Conservation (phyloP, 208 protist species). For the Crithidia brevicula region DNA sequence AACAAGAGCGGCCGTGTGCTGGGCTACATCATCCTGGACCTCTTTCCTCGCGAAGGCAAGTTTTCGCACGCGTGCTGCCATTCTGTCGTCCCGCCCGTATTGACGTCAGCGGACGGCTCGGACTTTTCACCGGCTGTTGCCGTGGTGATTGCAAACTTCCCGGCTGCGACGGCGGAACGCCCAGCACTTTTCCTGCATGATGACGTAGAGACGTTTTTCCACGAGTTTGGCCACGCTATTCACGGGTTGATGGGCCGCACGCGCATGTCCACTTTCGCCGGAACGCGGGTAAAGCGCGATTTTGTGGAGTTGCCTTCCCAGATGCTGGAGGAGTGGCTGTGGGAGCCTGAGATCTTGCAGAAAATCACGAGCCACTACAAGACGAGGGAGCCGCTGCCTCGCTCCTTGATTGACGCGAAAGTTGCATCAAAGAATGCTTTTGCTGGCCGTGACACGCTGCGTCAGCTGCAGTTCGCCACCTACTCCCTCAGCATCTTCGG, state of each 20-base stretch:
- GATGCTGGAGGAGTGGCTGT: constrained; percentile 92
- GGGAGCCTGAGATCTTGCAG: constrained; percentile 81
- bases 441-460: constrained; percentile 64
- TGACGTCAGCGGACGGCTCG: constrained; percentile 43
- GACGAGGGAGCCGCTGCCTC: constrained; percentile 71
- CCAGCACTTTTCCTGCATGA: constrained; percentile 79
- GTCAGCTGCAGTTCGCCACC: constrained; percentile 80
- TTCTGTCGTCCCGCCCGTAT: constrained; percentile 75
- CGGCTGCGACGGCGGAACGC: constrained; percentile 61
- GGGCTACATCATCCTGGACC: constrained; percentile 83
- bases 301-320: constrained; percentile 93
- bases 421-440: constrained; percentile 83
- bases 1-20: constrained; percentile 58
- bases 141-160: constrained; percentile 87
- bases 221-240: constrained; percentile 92
- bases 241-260: constrained; percentile 80
- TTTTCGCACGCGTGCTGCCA: constrained; percentile 85
- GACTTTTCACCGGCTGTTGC: constrained; percentile 75
- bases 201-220: constrained; percentile 91
- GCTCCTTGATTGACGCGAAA: constrained; percentile 73
- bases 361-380: constrained; percentile 85
- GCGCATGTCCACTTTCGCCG: constrained; percentile 79
- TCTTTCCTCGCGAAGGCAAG: constrained; percentile 89
- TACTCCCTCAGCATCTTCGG: constrained; percentile 82
- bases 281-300: constrained; percentile 80